Evolutionary conservation across 2,329 filamentous ascomycete species (phyloP), one percentile per base, ranked within the genome.

Genomic region (Botrytis medusae): DNA sequence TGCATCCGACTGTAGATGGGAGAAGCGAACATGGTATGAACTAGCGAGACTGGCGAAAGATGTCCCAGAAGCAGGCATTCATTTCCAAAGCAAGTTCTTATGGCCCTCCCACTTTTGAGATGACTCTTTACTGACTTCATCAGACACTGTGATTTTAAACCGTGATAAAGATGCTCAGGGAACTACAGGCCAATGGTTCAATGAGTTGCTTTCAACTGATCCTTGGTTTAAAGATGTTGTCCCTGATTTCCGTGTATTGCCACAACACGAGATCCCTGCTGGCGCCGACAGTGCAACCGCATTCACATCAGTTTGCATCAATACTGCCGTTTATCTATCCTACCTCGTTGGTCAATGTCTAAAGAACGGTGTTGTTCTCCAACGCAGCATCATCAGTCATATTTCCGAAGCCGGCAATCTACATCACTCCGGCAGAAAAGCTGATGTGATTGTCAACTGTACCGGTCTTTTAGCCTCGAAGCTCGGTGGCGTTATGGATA

Each of bases 261-360:
- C 86, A 7, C 81, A 86, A 48, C 82, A 84, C 16, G 86, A 92
- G 77, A 84, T 97, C 1, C 88, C 89, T 0, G 78, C 84, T 0
- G 92, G 88, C 29, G 88, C 91, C 71, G 91, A 94, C 74, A 92
- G 91, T 18, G 94, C 90, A 37, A 92, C 89, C 69, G 85, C 87
- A 72, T 97, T 96, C 82, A 93, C 89, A 12, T 95, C 93, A 1
- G 91, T 97, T 59, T 98, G 95, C 83, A 95, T 98, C 81, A 98
- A 98, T 83, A 93, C 93, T 0, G 89, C 92, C 60, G 83, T 98
- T 73, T 98, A 98, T 83, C 89, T 98, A 2, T 90, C 93, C 6
- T 98, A 93, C 89, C 90, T 98, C 0, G 85, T 93, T 0, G 92
- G 93, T 0, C 91, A 96, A 83, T 97, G 93, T 81, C 86, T 92